Percentiles rank a stretch among this genome's conserved stretches.
Evolutionary conservation across 148 eudicot genomes (phyloP).

Genomic region (Vaccinium vitisidaea): DNA sequence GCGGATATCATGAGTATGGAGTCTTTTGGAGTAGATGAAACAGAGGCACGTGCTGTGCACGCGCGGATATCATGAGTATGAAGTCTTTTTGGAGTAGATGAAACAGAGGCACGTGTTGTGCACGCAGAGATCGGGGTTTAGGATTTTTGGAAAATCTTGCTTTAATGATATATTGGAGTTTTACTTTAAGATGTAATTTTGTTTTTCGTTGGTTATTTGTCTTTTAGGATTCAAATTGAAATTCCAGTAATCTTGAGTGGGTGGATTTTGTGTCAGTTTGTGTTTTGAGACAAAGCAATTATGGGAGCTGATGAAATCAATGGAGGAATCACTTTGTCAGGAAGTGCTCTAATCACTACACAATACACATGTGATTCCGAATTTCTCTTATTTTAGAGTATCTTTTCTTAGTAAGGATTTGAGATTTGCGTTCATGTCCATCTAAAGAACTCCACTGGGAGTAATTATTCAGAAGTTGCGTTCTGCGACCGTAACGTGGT

Average conservation of each 20-base stretch:
- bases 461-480: too few species aligned
- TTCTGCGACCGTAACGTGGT: too few species aligned
- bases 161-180: not conserved
- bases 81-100: not conserved
- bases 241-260: not conserved
- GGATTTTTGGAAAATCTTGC: not conserved
- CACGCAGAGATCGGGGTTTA: not conserved
- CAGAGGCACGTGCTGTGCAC: not conserved
- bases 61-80: too few species aligned
- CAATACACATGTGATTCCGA: not conserved
- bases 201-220: not conserved
- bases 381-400: not conserved
- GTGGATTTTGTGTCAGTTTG: not conserved
- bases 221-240: not conserved
- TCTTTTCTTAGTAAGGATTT: not conserved
- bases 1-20: too few species aligned
- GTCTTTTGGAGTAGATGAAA: not conserved
- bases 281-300: not conserved
- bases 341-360: not conserved
- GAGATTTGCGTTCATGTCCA: not conserved
- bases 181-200: not conserved
- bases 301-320: not conserved
- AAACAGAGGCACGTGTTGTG: not conserved
- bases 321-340: not conserved
- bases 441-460: too few species aligned